A percentile compares a stretch with the other conserved stretches of the same genome.
Evolutionary conservation across 768 basidiomycete genomes (phyloP).

Genomic region (Imleria badia): DNA sequence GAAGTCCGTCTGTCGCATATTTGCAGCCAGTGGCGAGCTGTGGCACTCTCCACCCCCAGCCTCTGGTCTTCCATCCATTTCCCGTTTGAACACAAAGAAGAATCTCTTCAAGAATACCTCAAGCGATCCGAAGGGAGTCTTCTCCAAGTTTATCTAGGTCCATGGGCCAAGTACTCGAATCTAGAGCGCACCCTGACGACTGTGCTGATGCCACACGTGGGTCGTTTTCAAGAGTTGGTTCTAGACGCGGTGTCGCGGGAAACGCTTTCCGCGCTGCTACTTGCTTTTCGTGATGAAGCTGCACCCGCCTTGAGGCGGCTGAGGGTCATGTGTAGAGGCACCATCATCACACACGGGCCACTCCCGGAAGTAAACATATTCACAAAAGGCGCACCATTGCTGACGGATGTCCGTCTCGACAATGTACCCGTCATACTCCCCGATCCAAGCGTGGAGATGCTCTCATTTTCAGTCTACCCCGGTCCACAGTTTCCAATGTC

Average conservation of each 20-base stretch:
- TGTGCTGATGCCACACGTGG: slow-evolving; percentile 31
- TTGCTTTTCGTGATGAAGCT: slow-evolving; percentile 24
- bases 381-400: slow-evolving; percentile 31
- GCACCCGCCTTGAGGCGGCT: slow-evolving; percentile 28
- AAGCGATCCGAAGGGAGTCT: slow-evolving; percentile 30
- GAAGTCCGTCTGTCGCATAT: slow-evolving; percentile 37
- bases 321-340: slow-evolving; percentile 32
- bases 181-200: slow-evolving; percentile 23
- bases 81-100: slow-evolving; percentile 30
- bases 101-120: slow-evolving; percentile 33
- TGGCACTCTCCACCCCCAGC: slow-evolving; percentile 33
- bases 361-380: slow-evolving; percentile 26
- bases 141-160: slow-evolving; percentile 33
- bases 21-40: slow-evolving; percentile 34
- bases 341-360: slow-evolving; percentile 28
- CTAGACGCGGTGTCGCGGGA: slow-evolving; percentile 32
- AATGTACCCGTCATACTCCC: slow-evolving; percentile 28
- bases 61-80: slow-evolving; percentile 37
- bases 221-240: slow-evolving; percentile 29
- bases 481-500: slow-evolving; percentile 33
- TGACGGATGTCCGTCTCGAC: slow-evolving; percentile 35
- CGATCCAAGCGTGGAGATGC: slow-evolving; percentile 16
- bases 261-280: slow-evolving; percentile 23
- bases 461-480: slow-evolving; percentile 35
- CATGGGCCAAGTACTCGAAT: slow-evolving; percentile 33